These are phyloP conservation scores for Piloderma croceum DNA, from an alignment of 768 basidiomycete genomes.

Conservation along the genomic window DNA sequence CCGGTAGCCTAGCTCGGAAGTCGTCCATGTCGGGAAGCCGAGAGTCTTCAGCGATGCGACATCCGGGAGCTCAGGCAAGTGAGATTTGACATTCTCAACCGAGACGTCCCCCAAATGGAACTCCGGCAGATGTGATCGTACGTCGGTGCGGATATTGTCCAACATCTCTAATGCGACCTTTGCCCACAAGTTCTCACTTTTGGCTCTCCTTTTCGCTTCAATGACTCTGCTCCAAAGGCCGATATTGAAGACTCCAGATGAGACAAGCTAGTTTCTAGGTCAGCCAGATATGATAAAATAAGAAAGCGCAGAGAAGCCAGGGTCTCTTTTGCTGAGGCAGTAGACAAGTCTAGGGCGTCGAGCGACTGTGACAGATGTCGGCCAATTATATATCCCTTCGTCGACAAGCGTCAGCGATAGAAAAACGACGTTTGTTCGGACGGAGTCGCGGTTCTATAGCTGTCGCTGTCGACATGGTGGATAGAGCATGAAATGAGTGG, in stretches of 20 bases:
- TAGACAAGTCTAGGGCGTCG: slow-evolving; percentile 63
- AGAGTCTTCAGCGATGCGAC: slow-evolving; percentile 39
- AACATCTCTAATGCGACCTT: slow-evolving; percentile 64
- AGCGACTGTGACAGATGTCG: slow-evolving; percentile 54
- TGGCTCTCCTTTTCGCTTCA: slow-evolving; percentile 41
- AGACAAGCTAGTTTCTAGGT: slow-evolving; percentile 60
- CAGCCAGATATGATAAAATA: slow-evolving; percentile 73
- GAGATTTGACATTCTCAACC: slow-evolving; percentile 46
- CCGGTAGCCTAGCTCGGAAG: slow-evolving; percentile 41
- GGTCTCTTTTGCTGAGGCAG: slow-evolving; percentile 51
- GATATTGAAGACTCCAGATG: slow-evolving; percentile 50
- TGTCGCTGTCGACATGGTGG: no score
- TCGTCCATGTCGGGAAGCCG: slow-evolving; percentile 35
- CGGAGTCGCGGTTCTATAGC: no score
- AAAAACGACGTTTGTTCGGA: no score
- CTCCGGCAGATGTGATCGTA: slow-evolving; percentile 54
- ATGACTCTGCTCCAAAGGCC: slow-evolving; percentile 44
- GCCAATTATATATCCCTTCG: no score
- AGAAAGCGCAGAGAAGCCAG: slow-evolving; percentile 62
- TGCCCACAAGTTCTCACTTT: slow-evolving; percentile 52
- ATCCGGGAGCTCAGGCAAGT: slow-evolving; percentile 54
- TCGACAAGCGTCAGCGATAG: no score
- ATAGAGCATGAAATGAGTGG: no score
- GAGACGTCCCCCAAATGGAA: slow-evolving; percentile 40
- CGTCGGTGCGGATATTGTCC: slow-evolving; percentile 59